phyloP scores from a whole-genome alignment of 2,329 filamentous ascomycete genomes.

The Graphiopsis chlorocephala region DNA sequence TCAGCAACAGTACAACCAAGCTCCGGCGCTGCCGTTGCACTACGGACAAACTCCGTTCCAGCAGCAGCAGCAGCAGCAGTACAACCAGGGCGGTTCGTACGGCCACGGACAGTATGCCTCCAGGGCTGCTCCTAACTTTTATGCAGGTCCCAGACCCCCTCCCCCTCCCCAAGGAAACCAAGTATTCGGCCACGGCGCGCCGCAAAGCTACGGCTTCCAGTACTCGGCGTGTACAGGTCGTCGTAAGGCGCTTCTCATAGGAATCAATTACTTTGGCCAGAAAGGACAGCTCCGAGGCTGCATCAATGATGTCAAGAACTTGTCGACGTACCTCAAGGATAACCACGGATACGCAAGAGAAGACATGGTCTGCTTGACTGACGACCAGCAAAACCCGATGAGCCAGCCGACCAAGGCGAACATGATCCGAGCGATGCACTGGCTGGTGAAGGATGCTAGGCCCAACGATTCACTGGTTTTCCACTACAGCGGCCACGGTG shows the following conservation, averaged over 20 bases:
- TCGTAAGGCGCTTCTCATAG: constrained; percentile 85
- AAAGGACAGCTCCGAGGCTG: constrained; percentile 86
- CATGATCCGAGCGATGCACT: constrained; percentile 94
- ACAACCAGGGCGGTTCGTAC: constrained; percentile 7
- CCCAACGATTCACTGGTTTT: constrained; percentile 96
- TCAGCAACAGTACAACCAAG: constrained; percentile 35
- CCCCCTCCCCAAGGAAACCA: constrained; percentile 33
- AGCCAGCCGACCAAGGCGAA: constrained; percentile 96
- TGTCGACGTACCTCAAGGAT: constrained; percentile 85
- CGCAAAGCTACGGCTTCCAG: constrained; percentile 76
- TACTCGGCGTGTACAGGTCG: constrained; percentile 70
- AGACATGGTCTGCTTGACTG: constrained; percentile 95
- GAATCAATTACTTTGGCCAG: constrained; percentile 96
- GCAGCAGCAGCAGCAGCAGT: constrained; percentile 19
- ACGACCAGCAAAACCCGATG: constrained; percentile 96
- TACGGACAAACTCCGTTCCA: constrained; percentile 40
- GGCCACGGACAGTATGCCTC: constrained; percentile 49
- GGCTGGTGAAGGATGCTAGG: constrained; percentile 89
- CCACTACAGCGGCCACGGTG: constrained; percentile 88
- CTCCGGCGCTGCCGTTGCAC: constrained; percentile 39
- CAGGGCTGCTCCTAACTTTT: constrained; percentile 52
- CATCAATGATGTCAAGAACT: constrained; percentile 92
- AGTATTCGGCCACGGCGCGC: constrained; percentile 75
- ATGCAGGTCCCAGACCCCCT: constrained; percentile 27
- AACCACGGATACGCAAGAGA: constrained; percentile 90